Conservation (phyloP, 768 basidiomycete genomes). For the Leccinellum albellum region DNA sequence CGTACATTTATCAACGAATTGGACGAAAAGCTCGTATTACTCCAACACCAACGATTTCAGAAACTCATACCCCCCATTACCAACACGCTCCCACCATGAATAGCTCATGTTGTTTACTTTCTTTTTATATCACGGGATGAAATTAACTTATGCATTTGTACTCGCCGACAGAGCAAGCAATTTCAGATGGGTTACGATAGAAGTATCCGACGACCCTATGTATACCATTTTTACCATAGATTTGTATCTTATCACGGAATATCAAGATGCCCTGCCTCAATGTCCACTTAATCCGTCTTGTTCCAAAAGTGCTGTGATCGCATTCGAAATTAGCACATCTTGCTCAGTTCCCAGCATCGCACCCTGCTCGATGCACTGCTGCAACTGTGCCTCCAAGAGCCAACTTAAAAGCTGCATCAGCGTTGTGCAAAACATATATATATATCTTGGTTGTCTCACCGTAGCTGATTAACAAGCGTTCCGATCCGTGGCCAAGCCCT, state of each 20-base stretch:
- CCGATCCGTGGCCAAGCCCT: conserved; percentile 89
- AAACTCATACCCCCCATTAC: background rate
- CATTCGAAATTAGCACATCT: conserved; percentile 51
- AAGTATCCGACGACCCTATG: background rate
- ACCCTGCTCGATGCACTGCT: conserved; percentile 63
- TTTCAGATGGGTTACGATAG: background rate
- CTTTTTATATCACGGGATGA: background rate
- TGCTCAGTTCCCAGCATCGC: conserved; percentile 41
- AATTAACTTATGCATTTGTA: conserved; percentile 11
- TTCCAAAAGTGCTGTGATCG: conserved; percentile 39
- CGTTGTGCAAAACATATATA: background rate
- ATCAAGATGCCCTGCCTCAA: background rate
- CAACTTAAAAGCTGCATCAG: conserved; percentile 39
- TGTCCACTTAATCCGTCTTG: conserved; percentile 32
- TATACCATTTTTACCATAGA: conserved; percentile 11
- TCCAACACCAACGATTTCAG: conserved; percentile 12
- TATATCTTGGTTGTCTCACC: conserved; percentile 42
- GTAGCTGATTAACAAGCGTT: conserved; percentile 79
- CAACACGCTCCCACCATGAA: background rate
- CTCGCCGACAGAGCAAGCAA: background rate
- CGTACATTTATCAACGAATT: conserved; percentile 16
- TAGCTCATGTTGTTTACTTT: background rate
- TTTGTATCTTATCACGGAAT: conserved; percentile 12
- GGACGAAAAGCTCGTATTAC: conserved; percentile 18
- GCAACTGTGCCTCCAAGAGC: conserved; percentile 65